These are phyloP conservation scores for Pueraria montana DNA, from an alignment of 306 rosid genomes.

Conservation along the genomic window DNA sequence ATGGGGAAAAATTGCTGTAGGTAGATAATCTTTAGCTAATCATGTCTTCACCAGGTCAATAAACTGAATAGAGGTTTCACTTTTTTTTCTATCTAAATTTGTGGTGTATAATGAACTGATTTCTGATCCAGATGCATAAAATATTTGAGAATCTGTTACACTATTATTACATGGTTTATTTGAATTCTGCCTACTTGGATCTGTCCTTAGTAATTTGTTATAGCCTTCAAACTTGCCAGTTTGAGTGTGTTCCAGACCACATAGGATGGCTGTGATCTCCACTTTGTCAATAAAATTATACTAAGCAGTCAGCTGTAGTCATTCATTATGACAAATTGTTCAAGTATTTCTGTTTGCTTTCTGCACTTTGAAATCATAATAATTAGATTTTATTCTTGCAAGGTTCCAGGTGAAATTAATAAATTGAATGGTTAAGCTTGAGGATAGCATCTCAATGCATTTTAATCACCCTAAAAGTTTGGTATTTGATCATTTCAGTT, in stretches of 20 bases:
- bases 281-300: neutral
- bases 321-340: conserved; percentile 1
- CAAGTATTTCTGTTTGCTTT: neutral
- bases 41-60: conserved; percentile 1
- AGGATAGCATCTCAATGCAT: neutral
- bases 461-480: neutral
- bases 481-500: conserved; percentile 21
- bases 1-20: conserved; percentile 1
- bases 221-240: no score
- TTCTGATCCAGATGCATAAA: conserved; percentile 12
- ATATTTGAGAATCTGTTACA: conserved; percentile 26
- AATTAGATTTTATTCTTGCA: conserved; percentile 12
- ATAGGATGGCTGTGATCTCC: neutral
- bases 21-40: conserved; percentile 25
- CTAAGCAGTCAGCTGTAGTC: neutral
- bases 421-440: conserved; percentile 1
- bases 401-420: conserved; percentile 4
- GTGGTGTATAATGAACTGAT: conserved; percentile 7
- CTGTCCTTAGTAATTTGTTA: conserved; percentile 4
- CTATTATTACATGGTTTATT: conserved; percentile 20
- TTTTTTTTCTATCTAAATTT: neutral
- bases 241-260: neutral
- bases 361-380: neutral
- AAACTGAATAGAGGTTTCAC: neutral
- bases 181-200: conserved; percentile 23